Evolutionary conservation across 148 eudicot genomes (phyloP).

Genomic region (Silene conica): DNA sequence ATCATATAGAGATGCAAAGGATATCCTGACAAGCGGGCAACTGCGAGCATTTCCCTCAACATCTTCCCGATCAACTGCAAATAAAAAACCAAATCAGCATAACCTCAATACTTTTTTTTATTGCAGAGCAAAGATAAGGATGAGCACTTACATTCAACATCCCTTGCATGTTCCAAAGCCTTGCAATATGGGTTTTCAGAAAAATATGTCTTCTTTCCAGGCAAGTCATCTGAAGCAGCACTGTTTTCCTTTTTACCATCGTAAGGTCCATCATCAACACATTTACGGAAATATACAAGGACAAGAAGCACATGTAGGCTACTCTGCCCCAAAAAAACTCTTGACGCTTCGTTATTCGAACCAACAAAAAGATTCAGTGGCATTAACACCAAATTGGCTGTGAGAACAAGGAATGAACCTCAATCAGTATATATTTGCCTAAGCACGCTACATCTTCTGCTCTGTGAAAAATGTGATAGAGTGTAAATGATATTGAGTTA

Average conservation of each 20-base stretch:
- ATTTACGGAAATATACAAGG: conserved; percentile 71
- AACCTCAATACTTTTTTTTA: conserved; percentile 3
- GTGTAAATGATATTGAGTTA: not conserved
- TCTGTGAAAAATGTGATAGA: not conserved
- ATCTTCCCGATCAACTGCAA: conserved; percentile 82
- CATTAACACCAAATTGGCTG: conserved; percentile 78
- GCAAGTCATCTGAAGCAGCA: conserved; percentile 40
- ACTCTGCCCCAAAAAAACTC: conserved; percentile 56
- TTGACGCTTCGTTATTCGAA: conserved; percentile 55
- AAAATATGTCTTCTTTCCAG: conserved; percentile 46
- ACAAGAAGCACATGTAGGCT: conserved; percentile 77
- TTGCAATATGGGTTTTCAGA: conserved; percentile 74
- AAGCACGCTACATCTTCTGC: not conserved
- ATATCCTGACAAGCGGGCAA: conserved; percentile 66
- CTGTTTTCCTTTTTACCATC: conserved; percentile 32
- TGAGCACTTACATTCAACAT: conserved; percentile 63
- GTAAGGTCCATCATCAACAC: conserved; percentile 37
- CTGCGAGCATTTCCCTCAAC: conserved; percentile 67
- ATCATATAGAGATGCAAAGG: conserved; percentile 91
- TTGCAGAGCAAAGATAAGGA: conserved; percentile 5
- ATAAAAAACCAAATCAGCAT: conserved; percentile 22
- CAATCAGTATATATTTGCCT: conserved; percentile 3
- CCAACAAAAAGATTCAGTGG: conserved; percentile 68
- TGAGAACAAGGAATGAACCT: conserved; percentile 27
- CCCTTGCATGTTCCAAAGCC: conserved; percentile 71